Evolutionary conservation across 495 filamentous ascomycete species (phyloP), one percentile per base, ranked within the genome.

Genomic region (Glutinoglossum americanum): DNA sequence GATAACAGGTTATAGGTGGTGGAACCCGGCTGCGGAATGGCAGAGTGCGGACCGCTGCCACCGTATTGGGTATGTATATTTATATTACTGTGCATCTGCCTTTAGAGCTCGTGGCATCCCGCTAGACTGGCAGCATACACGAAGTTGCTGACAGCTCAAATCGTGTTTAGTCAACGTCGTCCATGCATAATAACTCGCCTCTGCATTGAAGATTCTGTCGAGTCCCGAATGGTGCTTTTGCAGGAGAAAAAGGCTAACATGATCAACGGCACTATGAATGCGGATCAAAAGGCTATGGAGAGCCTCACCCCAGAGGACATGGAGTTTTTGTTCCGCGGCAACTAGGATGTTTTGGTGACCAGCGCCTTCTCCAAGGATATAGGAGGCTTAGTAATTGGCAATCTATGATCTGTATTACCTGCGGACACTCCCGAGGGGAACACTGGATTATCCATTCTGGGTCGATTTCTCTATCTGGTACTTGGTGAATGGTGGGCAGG

Each of bases 1-100:
- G 39, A 59, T 25, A 11, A 0, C 13, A 23, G 27, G 45, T 28
- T n/a, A 23, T 64, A 85, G 82, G 57, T 94, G 89, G 89, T 95
- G 90, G 90, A 96, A 96, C 60, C 90, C 90, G 3, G 88, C 89
- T 23, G 89, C 89, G 4, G 92, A 98, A 74, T 96, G 92, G 90
- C 92, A 98, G 65, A 86, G 82, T 60, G 90, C 89, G 2, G 92
- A 98, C 67, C 83, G 92, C 61, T 94, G 93, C 67, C 92, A 98
- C 71, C 87, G 92, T 48, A 98, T 98, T 61, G 92, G 49, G 49
- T 53, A 53, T 3, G 49, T 30, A 10, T 19, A 3, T 32, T 10
- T 21, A 19, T 10, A 3, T 21, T 21, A 39, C 15, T 39, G 15
- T 39, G 13, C 37, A 39, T 39, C 15, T 1, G 15, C 37, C 37